Conservation (phyloP, 2,329 filamentous ascomycete genomes). For the Lanzia echinophila region DNA sequence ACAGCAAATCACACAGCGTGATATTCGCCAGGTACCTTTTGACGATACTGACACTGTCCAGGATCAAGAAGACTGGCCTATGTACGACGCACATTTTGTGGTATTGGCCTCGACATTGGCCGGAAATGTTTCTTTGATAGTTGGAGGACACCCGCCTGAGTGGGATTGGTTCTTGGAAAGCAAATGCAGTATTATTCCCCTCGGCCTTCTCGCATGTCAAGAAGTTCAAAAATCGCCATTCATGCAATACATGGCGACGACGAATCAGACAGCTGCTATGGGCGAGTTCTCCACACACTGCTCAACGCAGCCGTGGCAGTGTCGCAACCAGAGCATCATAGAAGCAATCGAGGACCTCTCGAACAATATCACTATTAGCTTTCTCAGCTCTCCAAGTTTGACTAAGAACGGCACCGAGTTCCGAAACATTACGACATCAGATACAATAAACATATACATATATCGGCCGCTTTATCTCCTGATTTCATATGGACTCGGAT, state of each 20-base stretch:
- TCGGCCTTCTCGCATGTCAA: neutral
- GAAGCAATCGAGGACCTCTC: neutral
- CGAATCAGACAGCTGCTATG: too few species aligned
- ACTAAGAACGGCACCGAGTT: neutral
- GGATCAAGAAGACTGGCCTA: neutral
- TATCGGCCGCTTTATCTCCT: neutral
- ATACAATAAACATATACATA: neutral
- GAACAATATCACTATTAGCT: neutral
- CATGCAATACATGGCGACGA: too few species aligned
- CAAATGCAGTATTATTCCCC: too few species aligned
- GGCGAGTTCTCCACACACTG: neutral
- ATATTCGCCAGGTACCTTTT: too few species aligned
- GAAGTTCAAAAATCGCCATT: neutral
- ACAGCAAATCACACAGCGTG: neutral
- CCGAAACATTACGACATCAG: neutral
- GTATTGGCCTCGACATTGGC: neutral
- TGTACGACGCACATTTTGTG: neutral
- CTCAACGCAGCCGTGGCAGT: neutral
- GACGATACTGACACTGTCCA: too few species aligned
- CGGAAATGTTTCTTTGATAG: neutral
- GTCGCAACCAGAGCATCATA: neutral
- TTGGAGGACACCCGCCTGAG: neutral
- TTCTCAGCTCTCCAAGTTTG: neutral
- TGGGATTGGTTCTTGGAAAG: too few species aligned
- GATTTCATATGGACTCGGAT: neutral